Evolutionary conservation across 495 filamentous ascomycete genomes (phyloP).

Genomic region (Polyplosphaeria fusca): DNA sequence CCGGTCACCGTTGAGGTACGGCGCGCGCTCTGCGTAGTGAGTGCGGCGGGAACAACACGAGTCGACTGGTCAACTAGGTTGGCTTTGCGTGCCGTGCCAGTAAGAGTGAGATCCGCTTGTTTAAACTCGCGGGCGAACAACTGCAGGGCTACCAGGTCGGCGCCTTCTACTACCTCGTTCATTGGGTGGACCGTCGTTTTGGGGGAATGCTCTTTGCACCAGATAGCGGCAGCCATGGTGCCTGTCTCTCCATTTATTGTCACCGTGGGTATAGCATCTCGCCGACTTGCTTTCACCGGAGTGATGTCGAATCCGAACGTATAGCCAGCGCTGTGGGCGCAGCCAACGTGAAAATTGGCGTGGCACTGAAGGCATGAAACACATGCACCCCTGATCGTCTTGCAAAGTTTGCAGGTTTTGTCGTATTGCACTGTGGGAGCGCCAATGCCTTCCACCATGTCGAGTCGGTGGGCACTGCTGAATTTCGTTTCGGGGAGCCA

Average conservation of each 20-base stretch:
- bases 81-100: conserved; percentile 88
- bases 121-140: conserved; percentile 85
- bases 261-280: conserved; percentile 66
- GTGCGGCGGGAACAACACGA: conserved; percentile 13
- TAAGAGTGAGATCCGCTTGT: conserved; percentile 85
- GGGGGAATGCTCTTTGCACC: conserved; percentile 81
- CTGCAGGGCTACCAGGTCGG: conserved; percentile 71
- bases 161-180: conserved; percentile 63
- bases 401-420: conserved; percentile 83
- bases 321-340: conserved; percentile 80
- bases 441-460: conserved; percentile 82
- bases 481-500: conserved; percentile 93
- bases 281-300: conserved; percentile 81
- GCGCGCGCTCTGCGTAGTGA: conserved; percentile 11
- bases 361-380: conserved; percentile 80
- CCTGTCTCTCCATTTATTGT: conserved; percentile 76
- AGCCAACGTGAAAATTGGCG: conserved; percentile 79
- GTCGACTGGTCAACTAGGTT: conserved; percentile 56
- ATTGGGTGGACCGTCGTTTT: conserved; percentile 72
- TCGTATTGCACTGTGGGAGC: conserved; percentile 68
- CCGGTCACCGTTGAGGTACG: conserved; percentile 34
- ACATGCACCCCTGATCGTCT: conserved; percentile 68
- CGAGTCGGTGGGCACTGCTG: conserved; percentile 72
- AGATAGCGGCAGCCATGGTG: conserved; percentile 71
- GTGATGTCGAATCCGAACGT: conserved; percentile 84